phyloP scores from a whole-genome alignment of 2,329 filamentous ascomycete genomes.

The Clonostachys solani region DNA sequence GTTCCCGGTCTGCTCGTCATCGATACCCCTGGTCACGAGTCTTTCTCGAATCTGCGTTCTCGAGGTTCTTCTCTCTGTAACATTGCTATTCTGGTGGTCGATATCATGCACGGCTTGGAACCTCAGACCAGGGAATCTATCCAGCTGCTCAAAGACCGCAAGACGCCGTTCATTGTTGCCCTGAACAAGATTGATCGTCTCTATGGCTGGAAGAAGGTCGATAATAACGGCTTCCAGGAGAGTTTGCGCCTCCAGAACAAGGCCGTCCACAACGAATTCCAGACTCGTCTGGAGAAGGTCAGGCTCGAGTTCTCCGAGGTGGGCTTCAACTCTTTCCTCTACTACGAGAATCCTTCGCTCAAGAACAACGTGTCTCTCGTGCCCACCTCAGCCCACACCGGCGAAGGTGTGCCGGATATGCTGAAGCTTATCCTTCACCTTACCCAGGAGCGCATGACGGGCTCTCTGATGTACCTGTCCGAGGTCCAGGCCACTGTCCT shows the following conservation, averaged over 20 bases:
- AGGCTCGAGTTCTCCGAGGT: constrained; percentile 95
- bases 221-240: constrained; percentile 97
- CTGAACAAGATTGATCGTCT: constrained; percentile 99
- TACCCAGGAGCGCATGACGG: constrained; percentile 96
- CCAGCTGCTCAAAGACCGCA: constrained; percentile 84
- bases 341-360: constrained; percentile 98
- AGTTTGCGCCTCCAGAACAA: constrained; percentile 87
- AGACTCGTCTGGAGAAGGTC: constrained; percentile 81
- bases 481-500: constrained; percentile 97
- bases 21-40: constrained; percentile 99
- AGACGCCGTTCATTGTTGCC: constrained; percentile 97
- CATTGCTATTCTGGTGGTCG: constrained; percentile 97
- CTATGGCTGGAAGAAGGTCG: constrained; percentile 97
- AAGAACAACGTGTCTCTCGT: constrained; percentile 91
- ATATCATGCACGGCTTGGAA: constrained; percentile 99
- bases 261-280: constrained; percentile 91
- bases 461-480: constrained; percentile 94
- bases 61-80: constrained; percentile 98
- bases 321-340: constrained; percentile 96
- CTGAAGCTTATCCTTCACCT: constrained; percentile 89
- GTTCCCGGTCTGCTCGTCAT: constrained; percentile 95
- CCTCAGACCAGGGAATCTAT: constrained; percentile 97
- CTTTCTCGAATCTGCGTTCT: constrained; percentile 96
- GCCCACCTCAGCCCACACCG: constrained; percentile 96
- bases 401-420: constrained; percentile 98